Evolutionary conservation across 345 rosid species (phyloP).

Genomic region (Pistacia integerrima): DNA sequence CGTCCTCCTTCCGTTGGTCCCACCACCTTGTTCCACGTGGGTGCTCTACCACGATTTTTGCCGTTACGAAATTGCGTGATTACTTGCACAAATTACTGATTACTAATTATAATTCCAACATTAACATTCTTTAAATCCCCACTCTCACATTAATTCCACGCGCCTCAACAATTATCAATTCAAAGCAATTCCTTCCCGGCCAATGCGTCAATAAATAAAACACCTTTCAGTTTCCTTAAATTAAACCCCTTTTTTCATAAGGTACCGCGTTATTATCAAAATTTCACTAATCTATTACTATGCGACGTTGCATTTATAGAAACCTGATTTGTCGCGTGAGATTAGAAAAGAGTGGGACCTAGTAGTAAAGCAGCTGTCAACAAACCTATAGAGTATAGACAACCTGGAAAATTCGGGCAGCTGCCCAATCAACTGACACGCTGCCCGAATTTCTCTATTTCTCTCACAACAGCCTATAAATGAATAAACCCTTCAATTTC

Average conservation of each 20-base stretch:
- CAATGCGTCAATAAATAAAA: no score
- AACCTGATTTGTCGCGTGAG: not conserved
- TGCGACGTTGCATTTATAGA: not conserved
- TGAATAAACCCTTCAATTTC: slow-evolving; percentile 22
- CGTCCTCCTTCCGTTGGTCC: not conserved
- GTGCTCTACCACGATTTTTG: not conserved
- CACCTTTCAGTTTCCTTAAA: no score
- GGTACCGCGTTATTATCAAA: no score
- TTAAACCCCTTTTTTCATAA: no score
- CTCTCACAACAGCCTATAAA: slow-evolving; percentile 25
- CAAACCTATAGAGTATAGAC: slow-evolving; percentile 28
- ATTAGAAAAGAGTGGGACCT: not conserved
- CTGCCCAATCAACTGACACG: slow-evolving; percentile 22
- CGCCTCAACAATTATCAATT: not conserved
- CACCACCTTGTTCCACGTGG: not conserved
- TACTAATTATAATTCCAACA: not conserved
- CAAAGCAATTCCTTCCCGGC: not conserved
- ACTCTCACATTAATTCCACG: not conserved
- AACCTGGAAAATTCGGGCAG: slow-evolving; percentile 39
- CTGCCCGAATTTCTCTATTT: slow-evolving; percentile 17
- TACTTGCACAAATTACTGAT: not conserved
- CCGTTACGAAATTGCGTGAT: not conserved
- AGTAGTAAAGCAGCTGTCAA: slow-evolving; percentile 9
- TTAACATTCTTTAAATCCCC: not conserved
- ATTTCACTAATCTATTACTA: not conserved